Conservation (phyloP, 768 basidiomycete genomes). For the Leucosporidium creatinivorum region DNA sequence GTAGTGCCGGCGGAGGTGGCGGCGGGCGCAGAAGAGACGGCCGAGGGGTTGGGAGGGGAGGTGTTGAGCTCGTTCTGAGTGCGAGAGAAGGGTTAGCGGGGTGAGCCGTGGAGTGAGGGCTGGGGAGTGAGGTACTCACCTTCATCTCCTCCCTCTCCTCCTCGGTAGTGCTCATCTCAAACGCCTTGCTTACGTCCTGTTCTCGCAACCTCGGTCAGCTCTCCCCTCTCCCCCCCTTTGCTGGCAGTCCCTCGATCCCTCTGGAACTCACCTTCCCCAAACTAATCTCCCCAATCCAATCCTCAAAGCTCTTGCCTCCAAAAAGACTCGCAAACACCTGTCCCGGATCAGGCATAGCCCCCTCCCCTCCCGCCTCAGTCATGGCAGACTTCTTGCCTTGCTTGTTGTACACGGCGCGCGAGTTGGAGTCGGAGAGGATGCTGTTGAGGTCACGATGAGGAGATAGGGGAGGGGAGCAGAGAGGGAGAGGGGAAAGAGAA, state of each 20-base stretch:
- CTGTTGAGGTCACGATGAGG: neutral
- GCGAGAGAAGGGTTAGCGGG: neutral
- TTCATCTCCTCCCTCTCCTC: slow-evolving; percentile 87
- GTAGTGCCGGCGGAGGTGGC: neutral
- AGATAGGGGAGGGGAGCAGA: neutral
- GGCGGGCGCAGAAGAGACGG: slow-evolving; percentile 20
- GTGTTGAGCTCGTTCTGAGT: neutral
- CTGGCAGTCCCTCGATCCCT: no score
- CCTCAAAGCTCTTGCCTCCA: slow-evolving; percentile 19
- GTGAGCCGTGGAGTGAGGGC: neutral
- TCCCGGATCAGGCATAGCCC: slow-evolving; percentile 79
- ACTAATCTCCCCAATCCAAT: slow-evolving; percentile 89
- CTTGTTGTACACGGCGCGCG: slow-evolving; percentile 85
- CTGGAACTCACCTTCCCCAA: slow-evolving; percentile 65
- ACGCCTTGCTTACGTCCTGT: slow-evolving; percentile 46
- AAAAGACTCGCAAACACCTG: slow-evolving; percentile 66
- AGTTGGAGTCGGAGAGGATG: slow-evolving; percentile 52
- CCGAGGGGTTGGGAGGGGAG: neutral
- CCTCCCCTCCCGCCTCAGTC: slow-evolving; percentile 29
- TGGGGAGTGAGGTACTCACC: slow-evolving; percentile 37
- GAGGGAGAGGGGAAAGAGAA: slow-evolving; percentile 54
- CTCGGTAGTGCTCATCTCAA: slow-evolving; percentile 70
- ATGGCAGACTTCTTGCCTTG: slow-evolving; percentile 82
- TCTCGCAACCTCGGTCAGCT: no score
- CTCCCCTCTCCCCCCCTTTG: no score